These are phyloP conservation scores for Colletotrichum cuscutae DNA, from an alignment of 2,329 filamentous ascomycete species.

Conservation along the genomic window DNA sequence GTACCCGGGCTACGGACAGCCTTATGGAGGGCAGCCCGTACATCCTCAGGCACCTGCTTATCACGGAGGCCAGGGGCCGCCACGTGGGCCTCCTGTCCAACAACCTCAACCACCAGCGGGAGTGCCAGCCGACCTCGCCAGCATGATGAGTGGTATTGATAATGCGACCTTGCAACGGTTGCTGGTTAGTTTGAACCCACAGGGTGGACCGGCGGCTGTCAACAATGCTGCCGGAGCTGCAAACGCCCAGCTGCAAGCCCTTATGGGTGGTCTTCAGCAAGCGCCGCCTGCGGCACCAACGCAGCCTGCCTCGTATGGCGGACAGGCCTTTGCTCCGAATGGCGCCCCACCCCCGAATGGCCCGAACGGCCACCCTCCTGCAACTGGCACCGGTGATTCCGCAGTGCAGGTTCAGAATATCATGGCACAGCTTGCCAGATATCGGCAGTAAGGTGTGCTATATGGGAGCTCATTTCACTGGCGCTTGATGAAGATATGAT, in stretches of 20 bases:
- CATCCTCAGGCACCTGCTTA: constrained; percentile 34
- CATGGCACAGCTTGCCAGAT: constrained; percentile 77
- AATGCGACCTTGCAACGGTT: constrained; percentile 77
- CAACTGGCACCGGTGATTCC: constrained; percentile 43
- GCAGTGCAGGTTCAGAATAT: constrained; percentile 75
- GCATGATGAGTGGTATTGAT: constrained; percentile 75
- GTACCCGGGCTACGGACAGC: constrained; percentile 41
- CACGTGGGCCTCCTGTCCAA: constrained; percentile 21
- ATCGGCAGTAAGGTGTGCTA: constrained; percentile 58
- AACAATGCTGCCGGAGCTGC: constrained; percentile 38
- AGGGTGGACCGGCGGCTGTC: constrained; percentile 33
- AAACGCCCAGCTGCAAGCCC: constrained; percentile 53
- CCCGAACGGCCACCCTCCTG: constrained; percentile 28
- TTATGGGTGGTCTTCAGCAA: constrained; percentile 51
- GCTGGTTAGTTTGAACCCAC: constrained; percentile 58
- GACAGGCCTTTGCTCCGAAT: constrained; percentile 38
- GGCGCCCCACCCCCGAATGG: constrained; percentile 40
- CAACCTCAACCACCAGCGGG: constrained; percentile 41
- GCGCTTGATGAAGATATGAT: constrained; percentile 28
- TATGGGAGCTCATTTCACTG: background rate
- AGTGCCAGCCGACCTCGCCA: constrained; percentile 65
- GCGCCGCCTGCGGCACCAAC: constrained; percentile 36
- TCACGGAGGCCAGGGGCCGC: constrained; percentile 30
- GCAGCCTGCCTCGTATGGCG: constrained; percentile 43
- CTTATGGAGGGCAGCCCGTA: constrained; percentile 44